Percentiles rank a stretch among this genome's conserved stretches.
Evolutionary conservation across 352 stramenopile species (phyloP).

Genomic region (Phytopythium vexans): DNA sequence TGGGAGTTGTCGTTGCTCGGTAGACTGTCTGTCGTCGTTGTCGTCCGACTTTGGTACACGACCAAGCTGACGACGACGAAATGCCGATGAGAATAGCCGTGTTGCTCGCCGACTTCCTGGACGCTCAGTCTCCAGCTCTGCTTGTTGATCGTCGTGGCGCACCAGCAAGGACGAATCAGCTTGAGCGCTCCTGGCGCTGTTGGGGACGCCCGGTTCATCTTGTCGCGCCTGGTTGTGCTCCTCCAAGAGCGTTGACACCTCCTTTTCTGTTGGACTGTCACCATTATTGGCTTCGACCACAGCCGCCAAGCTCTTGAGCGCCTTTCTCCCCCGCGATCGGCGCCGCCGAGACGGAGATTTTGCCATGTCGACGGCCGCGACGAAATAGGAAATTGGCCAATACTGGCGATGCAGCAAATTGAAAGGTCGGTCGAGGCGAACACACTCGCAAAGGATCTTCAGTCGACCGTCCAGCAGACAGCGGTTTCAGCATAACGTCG

Average conservation of each 20-base stretch:
- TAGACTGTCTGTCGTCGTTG: too few species aligned
- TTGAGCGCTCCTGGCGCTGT: slow-evolving; percentile 17
- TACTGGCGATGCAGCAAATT: not conserved
- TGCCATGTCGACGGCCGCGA: not conserved
- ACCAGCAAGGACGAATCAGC: slow-evolving; percentile 38
- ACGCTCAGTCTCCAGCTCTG: not conserved
- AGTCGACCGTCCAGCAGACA: not conserved
- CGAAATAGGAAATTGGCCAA: too few species aligned
- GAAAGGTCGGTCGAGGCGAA: slow-evolving; percentile 2
- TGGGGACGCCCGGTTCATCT: slow-evolving; percentile 11
- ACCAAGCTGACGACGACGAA: not conserved
- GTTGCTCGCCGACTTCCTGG: not conserved
- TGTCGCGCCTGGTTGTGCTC: not conserved
- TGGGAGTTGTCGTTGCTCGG: too few species aligned
- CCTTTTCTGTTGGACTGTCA: not conserved
- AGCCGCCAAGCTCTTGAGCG: slow-evolving; percentile 1
- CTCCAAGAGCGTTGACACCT: not conserved
- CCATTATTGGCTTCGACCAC: not conserved
- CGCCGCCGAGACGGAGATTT: slow-evolving; percentile 2
- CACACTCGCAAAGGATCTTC: not conserved
- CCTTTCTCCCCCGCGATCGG: not conserved
- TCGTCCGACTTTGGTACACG: not conserved
- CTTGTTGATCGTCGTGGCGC: slow-evolving; percentile 2
- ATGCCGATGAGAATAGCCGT: slow-evolving; percentile 1
- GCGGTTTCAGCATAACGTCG: not conserved